phyloP scores from a whole-genome alignment of 352 stramenopile genomes.

The Paralagenidium karlingii region DNA sequence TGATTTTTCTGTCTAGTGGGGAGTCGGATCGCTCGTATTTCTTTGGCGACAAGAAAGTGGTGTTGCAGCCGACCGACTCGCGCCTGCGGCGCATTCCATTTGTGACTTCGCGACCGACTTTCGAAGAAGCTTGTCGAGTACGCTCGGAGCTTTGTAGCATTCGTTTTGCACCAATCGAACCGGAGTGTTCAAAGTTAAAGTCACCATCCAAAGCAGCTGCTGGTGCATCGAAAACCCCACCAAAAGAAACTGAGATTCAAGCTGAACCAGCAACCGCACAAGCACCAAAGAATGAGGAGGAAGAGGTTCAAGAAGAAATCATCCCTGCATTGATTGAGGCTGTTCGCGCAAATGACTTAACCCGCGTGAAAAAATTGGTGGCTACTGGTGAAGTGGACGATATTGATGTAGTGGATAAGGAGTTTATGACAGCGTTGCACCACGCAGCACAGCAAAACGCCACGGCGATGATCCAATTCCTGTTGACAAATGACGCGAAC shows the following conservation, averaged over 20 bases:
- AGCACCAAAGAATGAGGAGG: slow-evolving; percentile 5
- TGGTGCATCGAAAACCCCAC: no score
- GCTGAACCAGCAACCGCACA: no score
- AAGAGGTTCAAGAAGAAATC: slow-evolving; percentile 6
- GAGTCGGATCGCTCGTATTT: slow-evolving; percentile 68
- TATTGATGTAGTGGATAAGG: slow-evolving; percentile 40
- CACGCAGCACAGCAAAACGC: slow-evolving; percentile 40
- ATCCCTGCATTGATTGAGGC: slow-evolving; percentile 6
- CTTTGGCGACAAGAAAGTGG: slow-evolving; percentile 56
- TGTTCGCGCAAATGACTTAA: slow-evolving; percentile 12
- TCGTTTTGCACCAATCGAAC: slow-evolving; percentile 24
- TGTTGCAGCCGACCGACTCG: slow-evolving; percentile 39
- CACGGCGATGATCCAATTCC: slow-evolving; percentile 30
- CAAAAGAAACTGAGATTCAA: no score
- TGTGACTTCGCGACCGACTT: slow-evolving; percentile 73
- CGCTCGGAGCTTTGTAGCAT: slow-evolving; percentile 56
- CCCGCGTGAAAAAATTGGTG: slow-evolving; percentile 25
- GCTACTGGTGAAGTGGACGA: slow-evolving; percentile 4
- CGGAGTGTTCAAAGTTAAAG: background rate
- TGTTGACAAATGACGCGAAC: slow-evolving; percentile 79
- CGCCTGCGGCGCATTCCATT: slow-evolving; percentile 73
- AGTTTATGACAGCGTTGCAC: slow-evolving; percentile 71
- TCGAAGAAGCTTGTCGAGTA: slow-evolving; percentile 73
- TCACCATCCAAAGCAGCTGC: background rate
- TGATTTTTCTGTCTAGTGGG: slow-evolving; percentile 62